These are phyloP conservation scores for Cicer bijugum DNA, from an alignment of 306 rosid genomes.

Conservation along the genomic window DNA sequence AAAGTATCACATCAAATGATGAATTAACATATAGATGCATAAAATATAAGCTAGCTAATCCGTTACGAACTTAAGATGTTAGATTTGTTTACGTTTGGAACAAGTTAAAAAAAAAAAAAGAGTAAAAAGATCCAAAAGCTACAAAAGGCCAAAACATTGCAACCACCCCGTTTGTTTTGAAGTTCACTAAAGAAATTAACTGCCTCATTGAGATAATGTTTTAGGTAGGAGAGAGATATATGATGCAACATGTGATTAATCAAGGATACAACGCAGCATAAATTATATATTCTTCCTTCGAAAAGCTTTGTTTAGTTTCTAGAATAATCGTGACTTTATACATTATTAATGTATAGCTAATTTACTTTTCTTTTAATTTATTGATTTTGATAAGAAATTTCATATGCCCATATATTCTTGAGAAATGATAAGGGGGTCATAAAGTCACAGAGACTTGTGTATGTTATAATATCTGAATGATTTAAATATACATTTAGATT, in stretches of 20 bases:
- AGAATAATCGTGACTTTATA: constrained; percentile 18
- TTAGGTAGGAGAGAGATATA: constrained; percentile 37
- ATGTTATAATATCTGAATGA: too few relatives aligned
- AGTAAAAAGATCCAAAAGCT: constrained; percentile 37
- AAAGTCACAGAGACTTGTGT: too few relatives aligned
- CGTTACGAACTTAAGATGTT: constrained; percentile 9
- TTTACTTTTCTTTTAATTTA: background rate
- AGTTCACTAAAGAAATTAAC: constrained; percentile 28
- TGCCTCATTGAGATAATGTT: constrained; percentile 41
- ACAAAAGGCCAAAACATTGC: constrained; percentile 38
- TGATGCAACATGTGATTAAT: constrained; percentile 42
- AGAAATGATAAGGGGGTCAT: too few relatives aligned
- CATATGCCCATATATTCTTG: background rate
- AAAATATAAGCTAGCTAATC: constrained; percentile 38
- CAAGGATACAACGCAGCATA: constrained; percentile 24
- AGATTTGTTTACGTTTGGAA: constrained; percentile 49
- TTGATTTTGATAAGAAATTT: constrained; percentile 7
- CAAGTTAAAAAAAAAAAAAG: constrained; percentile 49
- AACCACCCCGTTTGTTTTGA: constrained; percentile 53
- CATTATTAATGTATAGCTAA: background rate
- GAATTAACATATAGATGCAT: constrained; percentile 10
- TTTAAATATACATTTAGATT: too few relatives aligned
- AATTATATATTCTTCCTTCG: constrained; percentile 1
- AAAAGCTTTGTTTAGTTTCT: constrained; percentile 10
- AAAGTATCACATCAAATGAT: constrained; percentile 48